Evolutionary conservation across 495 filamentous ascomycete species (phyloP), one percentile per base, ranked within the genome.

Genomic region (Aspergillus haitiensis): DNA sequence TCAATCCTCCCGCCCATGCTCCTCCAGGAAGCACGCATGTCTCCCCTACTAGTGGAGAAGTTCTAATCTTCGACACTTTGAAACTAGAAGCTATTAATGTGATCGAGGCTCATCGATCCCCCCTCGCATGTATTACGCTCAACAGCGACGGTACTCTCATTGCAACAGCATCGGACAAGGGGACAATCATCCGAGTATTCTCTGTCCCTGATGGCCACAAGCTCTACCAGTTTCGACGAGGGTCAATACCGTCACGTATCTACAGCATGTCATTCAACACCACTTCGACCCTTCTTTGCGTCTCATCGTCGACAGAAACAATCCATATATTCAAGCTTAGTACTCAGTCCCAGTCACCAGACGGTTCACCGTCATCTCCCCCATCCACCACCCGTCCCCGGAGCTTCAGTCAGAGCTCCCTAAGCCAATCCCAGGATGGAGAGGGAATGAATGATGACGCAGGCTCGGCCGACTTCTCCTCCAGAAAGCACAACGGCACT

Each of bases 191-290:
- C 53, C 86, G 94, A 31, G 91, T 98, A 42, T 98, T 98, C 73
- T 88, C 90, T 0, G 82, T 98, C 5, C 95, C 94, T 5, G 82
- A 86, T 56, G 93, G 89, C 6, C 87, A 92, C 64, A 98, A 96
- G 69, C 83, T 98, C 15, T 97, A 88, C 66, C 93, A 98, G 68
- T 98, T 98, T 71, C 86, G 94, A 56, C 83, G 94, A 61, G 94
- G 94, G 31, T 95, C 92, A 9, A 96, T 96, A 72, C 94, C 94
- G 0, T 90, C 91, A 4, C 86, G 89, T 18, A 98, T 98, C 59
- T 97, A 89, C 73, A 95, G 92, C 84, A 97, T 98, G 94, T 94
- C 91, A n/a, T 98, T 98, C 79, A 98, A 98, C 71, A 83, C 91
- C 13, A 92, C 88, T 35, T 95, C 92, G 5, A 94, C 93, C 7